Evolutionary conservation across 2,329 filamentous ascomycete genomes (phyloP), one percentile per base, ranked within the genome.

Genomic region (Colletotrichum phormii): DNA sequence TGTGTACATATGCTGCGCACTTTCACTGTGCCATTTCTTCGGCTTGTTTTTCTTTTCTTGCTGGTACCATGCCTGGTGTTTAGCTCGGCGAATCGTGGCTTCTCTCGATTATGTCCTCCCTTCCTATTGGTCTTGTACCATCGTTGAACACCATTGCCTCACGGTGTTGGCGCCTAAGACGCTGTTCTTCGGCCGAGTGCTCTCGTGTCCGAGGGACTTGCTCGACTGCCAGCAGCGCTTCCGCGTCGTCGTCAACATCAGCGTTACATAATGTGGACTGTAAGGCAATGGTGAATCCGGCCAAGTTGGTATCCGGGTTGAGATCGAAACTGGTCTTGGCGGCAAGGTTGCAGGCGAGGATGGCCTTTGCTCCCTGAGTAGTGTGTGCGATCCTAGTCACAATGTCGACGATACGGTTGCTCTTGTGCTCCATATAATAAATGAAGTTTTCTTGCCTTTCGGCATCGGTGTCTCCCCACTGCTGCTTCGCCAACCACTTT

Each of bases 141-240:
- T 97, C 95, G 78, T 95, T 96, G 69, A 98, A 85, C 24, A 98
- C 95, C 89, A 98, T 95, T 5, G 95, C 95, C 84, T 98, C 95
- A 76, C 95, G 89, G 78, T 96, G 89, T 62, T 94, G 89, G 75
- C 95, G 89, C 72, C 95, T 87, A 73, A 95, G 86, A 65, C 92
- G 89, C 77, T 94, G 91, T 80, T 96, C 94, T 79, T 91, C 91
- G 7, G 83, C 85, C 72, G 86, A 90, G 79, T 90, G 88, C 70
- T 90, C 88, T 72, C 86, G 77, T 2, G 81, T 79, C 46, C 83
- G 77, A 12, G 82, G 81, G 58, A 83, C 78, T 65, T 80, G 76
- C 71, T 81, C 79, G 64, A 77, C 75, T 53, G 77, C 77, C 67
- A 55, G 74, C 4, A 67, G 51, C 12, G 58, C 64, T 49, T 79